Evolutionary conservation across 1,284 basidiomycete species (phyloP).

Genomic region (Leccinum insolens): DNA sequence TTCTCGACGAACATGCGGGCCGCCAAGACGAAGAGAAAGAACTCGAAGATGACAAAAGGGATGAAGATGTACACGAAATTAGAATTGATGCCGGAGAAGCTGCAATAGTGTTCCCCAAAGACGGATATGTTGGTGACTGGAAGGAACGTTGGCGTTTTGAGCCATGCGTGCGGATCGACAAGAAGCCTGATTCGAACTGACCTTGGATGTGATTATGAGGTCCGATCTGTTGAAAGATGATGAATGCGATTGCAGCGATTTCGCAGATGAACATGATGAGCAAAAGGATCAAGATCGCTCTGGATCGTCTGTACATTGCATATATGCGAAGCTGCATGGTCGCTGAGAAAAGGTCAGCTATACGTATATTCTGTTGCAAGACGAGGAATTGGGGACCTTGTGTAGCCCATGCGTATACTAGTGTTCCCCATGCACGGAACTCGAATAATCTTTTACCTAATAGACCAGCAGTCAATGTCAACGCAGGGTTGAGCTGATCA

Average conservation of each 20-base stretch:
- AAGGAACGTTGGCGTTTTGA: neutral
- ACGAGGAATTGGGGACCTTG: slow-evolving; percentile 25
- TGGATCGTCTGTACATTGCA: slow-evolving; percentile 33
- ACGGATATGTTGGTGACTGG: slow-evolving; percentile 6
- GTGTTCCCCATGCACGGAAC: slow-evolving; percentile 37
- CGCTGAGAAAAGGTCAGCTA: slow-evolving; percentile 16
- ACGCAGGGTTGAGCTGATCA: neutral
- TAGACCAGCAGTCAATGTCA: slow-evolving; percentile 3
- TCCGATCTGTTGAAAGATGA: slow-evolving; percentile 32
- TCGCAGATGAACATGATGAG: slow-evolving; percentile 26
- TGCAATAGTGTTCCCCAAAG: slow-evolving; percentile 18
- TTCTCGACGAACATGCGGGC: slow-evolving; percentile 20
- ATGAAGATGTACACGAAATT: slow-evolving; percentile 34
- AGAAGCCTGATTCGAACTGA: slow-evolving; percentile 6
- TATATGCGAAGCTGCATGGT: slow-evolving; percentile 38
- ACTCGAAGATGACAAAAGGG: slow-evolving; percentile 34
- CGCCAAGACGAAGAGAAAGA: slow-evolving; percentile 28
- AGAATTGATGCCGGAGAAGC: slow-evolving; percentile 24
- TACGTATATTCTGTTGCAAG: neutral
- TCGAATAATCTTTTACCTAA: slow-evolving; percentile 29
- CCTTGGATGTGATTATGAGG: slow-evolving; percentile 26
- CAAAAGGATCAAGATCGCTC: slow-evolving; percentile 21
- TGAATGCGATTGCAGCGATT: slow-evolving; percentile 27
- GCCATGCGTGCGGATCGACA: neutral
- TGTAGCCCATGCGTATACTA: slow-evolving; percentile 36